Conservation (phyloP, 2,329 filamentous ascomycete genomes). For the Cordyceps sp. region DNA sequence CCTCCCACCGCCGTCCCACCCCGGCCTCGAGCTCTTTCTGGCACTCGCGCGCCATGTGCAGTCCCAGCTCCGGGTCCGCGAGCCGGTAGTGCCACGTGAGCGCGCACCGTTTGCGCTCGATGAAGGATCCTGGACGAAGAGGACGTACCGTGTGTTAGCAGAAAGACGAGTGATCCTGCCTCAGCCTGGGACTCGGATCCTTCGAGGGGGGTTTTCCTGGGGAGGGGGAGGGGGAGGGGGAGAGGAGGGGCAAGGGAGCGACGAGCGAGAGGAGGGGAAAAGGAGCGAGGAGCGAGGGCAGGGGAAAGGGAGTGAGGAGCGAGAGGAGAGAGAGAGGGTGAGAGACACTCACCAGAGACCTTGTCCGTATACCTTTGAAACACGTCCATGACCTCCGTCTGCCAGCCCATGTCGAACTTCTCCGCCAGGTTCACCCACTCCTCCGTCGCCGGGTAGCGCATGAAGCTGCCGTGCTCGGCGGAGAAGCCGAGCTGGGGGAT, state of each 20-base stretch:
- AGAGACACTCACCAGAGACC: constrained; percentile 63
- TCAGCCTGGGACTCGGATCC: too few species aligned
- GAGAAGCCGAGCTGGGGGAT: constrained; percentile 82
- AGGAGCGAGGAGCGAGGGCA: not conserved
- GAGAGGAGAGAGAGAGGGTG: not conserved
- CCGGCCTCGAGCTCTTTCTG: constrained; percentile 65
- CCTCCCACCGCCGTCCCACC: constrained; percentile 66
- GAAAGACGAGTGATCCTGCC: too few species aligned
- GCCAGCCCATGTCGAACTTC: constrained; percentile 82
- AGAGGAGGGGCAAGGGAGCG: not conserved
- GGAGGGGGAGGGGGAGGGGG: too few species aligned
- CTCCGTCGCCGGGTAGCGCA: constrained; percentile 59
- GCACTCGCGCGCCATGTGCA: constrained; percentile 65
- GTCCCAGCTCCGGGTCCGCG: constrained; percentile 71
- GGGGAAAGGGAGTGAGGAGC: not conserved
- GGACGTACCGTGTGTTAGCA: too few species aligned
- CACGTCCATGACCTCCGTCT: constrained; percentile 63
- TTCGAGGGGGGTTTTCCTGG: too few species aligned
- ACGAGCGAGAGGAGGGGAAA: not conserved
- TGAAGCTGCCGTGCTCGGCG: constrained; percentile 93
- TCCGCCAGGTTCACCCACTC: constrained; percentile 85
- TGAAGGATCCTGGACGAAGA: constrained; percentile 58
- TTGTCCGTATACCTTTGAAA: constrained; percentile 82
- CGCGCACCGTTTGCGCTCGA: constrained; percentile 86
- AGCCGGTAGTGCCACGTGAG: constrained; percentile 95